Evolutionary conservation across 805 yeast genomes (phyloP).

Genomic region (Komagataella kurtzmanii): DNA sequence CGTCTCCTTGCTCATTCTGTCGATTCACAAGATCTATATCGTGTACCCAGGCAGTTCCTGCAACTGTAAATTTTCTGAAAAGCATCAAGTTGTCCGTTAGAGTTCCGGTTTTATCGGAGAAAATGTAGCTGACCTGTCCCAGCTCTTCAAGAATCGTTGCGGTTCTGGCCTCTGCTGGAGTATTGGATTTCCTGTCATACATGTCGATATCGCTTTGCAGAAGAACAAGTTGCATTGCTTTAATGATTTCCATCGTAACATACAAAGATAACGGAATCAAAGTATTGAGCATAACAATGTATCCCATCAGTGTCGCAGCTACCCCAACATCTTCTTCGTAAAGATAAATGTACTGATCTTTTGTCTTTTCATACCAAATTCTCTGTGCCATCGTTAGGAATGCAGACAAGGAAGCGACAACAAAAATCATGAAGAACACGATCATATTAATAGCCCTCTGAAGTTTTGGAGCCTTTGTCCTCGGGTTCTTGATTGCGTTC

Average conservation of each 20-base stretch:
- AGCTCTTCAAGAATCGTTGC: constrained; percentile 92
- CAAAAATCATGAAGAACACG: constrained; percentile 75
- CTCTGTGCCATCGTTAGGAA: constrained; percentile 76
- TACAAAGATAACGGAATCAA: constrained; percentile 89
- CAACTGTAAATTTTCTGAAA: constrained; percentile 76
- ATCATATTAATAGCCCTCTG: constrained; percentile 75
- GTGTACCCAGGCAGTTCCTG: constrained; percentile 86
- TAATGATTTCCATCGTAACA: constrained; percentile 93
- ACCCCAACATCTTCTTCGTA: constrained; percentile 62
- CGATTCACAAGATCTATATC: constrained; percentile 36
- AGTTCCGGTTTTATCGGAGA: constrained; percentile 96
- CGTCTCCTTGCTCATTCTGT: constrained; percentile 9
- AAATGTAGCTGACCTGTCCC: constrained; percentile 92
- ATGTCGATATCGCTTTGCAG: constrained; percentile 89
- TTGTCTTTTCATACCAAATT: constrained; percentile 26
- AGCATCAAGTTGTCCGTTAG: constrained; percentile 91
- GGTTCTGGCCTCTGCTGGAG: constrained; percentile 90
- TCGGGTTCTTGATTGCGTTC: constrained; percentile 84
- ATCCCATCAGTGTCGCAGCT: constrained; percentile 89
- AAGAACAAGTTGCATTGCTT: constrained; percentile 70
- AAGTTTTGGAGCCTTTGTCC: constrained; percentile 87
- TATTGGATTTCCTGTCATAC: constrained; percentile 75
- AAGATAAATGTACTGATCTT: constrained; percentile 59
- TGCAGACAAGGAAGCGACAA: constrained; percentile 62
- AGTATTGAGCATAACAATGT: constrained; percentile 93